Base-by-base conservation (phyloP, 805 yeast genomes). In the Kodamaea leandrae region DNA sequence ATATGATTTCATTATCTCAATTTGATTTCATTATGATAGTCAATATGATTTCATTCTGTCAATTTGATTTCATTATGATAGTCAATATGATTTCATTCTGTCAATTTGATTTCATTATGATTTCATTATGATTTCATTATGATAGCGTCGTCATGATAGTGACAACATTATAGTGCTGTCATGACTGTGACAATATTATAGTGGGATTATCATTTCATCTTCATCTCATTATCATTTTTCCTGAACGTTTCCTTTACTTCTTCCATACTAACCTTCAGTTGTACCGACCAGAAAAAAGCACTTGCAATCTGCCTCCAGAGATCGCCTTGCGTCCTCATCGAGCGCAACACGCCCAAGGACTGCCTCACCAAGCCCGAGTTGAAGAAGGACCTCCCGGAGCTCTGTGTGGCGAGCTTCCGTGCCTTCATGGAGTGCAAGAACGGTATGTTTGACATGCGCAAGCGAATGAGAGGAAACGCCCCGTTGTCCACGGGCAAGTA, bases 291-390 rank as follows among this genome's bases (percentile, higher is more conserved):
- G 58, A 79, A 90, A 55, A 88, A 79, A 53, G 96, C 95, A n/a
- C 86, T 93, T 43, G 98, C 98, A 7, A 82, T 91, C 15, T 91
- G 99, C 60, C 74, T 91, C 36, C 99, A 91, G 61, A 77, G 97
- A 56, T 89, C 97, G 4, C 98, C 98, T 12, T 91, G 99, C 63
- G 99, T 91, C 37, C 73, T 91, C 68, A 76, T 91, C 16, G 86
- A 93, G 47, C 74, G 99, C 49, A 75, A 93, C 63, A 86, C 86
- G 2, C 98, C 98, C 2, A 83, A 87, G 47, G 82, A 88, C 44
- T 91, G 99, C 57, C 63, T 90, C 15, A 83, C 85, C 27, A 73
- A 90, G 47, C 95, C 96, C 1, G 83, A 83, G 47, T 73, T 91
- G 25, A 72, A 82, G 34, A 73, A 74, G 42, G 85, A 86, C 34